Evolutionary conservation across 208 protist genomes (phyloP).

Genomic region (Wallacemonas sp.): DNA sequence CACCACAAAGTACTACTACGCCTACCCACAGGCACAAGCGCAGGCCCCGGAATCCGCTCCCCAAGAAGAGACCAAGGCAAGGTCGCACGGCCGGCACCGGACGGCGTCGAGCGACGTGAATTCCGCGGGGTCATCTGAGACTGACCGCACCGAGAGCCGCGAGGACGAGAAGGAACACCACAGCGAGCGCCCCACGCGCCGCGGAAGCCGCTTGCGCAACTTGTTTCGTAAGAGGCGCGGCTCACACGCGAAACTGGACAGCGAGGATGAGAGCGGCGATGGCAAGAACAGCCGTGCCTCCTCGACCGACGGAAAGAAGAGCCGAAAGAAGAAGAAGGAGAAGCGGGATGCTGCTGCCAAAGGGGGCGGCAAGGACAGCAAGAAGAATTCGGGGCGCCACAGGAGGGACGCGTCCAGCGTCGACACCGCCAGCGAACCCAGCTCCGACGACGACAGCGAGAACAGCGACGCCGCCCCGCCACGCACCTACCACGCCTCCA

Average conservation of each 20-base stretch:
- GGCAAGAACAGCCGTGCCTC: no score
- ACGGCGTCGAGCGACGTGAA: no score
- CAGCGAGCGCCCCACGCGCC: neutral
- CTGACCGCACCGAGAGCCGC: no score
- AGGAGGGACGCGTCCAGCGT: conserved; percentile 17
- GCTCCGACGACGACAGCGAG: neutral
- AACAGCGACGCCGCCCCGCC: neutral
- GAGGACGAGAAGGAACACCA: no score
- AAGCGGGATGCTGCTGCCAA: no score
- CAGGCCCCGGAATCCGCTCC: neutral
- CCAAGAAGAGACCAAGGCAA: no score
- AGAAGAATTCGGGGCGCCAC: neutral
- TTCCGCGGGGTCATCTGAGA: no score
- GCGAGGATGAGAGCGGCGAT: neutral
- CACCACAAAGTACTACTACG: conserved; percentile 31
- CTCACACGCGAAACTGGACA: neutral
- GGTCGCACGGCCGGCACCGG: no score
- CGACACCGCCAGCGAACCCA: conserved; percentile 3
- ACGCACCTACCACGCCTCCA: neutral
- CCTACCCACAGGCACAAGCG: conserved; percentile 21
- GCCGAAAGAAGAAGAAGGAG: conserved; percentile 4
- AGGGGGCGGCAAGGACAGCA: neutral
- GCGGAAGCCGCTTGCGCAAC: neutral
- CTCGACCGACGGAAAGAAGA: conserved; percentile 26
- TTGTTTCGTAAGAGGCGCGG: neutral